phyloP scores from a whole-genome alignment of 495 filamentous ascomycete genomes.

The Chaetomidium leptoderma region DNA sequence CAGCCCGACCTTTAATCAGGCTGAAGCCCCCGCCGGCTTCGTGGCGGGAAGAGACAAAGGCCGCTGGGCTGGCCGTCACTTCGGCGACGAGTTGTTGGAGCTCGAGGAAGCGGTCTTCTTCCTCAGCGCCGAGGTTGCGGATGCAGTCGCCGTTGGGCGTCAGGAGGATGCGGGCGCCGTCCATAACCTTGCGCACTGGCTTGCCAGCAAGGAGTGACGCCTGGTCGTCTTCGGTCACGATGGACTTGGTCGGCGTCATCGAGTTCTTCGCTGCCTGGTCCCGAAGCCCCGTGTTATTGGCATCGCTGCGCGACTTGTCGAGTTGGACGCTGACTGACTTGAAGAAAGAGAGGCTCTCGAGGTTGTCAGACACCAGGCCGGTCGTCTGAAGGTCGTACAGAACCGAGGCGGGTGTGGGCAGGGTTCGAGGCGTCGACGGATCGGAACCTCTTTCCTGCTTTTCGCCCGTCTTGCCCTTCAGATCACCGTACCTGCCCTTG shows the following conservation, averaged over 20 bases:
- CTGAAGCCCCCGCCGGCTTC: slow-evolving; percentile 47
- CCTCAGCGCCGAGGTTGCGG: slow-evolving; percentile 66
- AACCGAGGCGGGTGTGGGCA: slow-evolving; percentile 36
- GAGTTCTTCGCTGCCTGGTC: slow-evolving; percentile 17
- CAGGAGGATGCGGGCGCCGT: slow-evolving; percentile 57
- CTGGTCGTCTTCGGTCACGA: slow-evolving; percentile 51
- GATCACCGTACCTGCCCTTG: slow-evolving; percentile 10
- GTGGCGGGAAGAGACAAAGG: slow-evolving; percentile 47
- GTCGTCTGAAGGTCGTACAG: slow-evolving; percentile 33
- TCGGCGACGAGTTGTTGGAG: slow-evolving; percentile 60
- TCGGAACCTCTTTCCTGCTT: slow-evolving; percentile 5
- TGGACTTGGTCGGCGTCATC: slow-evolving; percentile 40
- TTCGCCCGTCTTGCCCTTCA: slow-evolving; percentile 17
- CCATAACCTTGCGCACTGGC: slow-evolving; percentile 48
- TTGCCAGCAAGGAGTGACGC: slow-evolving; percentile 45
- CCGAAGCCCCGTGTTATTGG: background rate
- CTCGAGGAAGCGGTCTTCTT: slow-evolving; percentile 71
- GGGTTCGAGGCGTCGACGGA: slow-evolving; percentile 17
- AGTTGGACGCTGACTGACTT: slow-evolving; percentile 18
- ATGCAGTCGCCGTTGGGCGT: slow-evolving; percentile 77
- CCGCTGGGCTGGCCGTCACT: slow-evolving; percentile 39
- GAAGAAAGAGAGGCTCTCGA: slow-evolving; percentile 38
- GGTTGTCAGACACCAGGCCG: slow-evolving; percentile 21
- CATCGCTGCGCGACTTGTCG: slow-evolving; percentile 26
- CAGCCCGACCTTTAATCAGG: slow-evolving; percentile 52